Conservation (phyloP, 106 monocot species). For the Allium sativum region DNA sequence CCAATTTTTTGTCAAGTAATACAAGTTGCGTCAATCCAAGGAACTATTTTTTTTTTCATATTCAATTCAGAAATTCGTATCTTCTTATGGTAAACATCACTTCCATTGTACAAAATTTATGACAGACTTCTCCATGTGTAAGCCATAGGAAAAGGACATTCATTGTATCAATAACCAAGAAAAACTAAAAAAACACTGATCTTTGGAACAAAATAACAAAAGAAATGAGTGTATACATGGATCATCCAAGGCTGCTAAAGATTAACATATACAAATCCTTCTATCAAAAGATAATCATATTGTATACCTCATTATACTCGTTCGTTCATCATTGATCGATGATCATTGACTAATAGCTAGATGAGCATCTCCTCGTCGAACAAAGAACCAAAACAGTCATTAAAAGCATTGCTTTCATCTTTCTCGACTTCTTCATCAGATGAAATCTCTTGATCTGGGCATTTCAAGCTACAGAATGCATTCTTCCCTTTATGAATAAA, state of each 20-base stretch:
- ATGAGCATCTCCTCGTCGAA: conserved; percentile 31
- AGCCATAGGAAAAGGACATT: too few species aligned
- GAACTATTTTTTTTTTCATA: too few species aligned
- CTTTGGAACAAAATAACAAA: conserved; percentile 13
- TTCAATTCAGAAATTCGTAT: too few species aligned
- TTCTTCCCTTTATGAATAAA: conserved; percentile 76
- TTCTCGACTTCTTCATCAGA: conserved; percentile 45
- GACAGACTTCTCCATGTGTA: too few species aligned
- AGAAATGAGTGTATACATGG: conserved; percentile 21
- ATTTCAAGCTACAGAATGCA: conserved; percentile 59
- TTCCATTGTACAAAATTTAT: too few species aligned
- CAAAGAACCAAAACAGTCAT: conserved; percentile 6
- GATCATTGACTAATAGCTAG: conserved; percentile 9
- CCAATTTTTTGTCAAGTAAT: too few species aligned
- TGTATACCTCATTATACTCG: conserved; percentile 7
- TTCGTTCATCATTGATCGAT: conserved; percentile 8
- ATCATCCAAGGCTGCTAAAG: conserved; percentile 32
- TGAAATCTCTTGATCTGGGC: conserved; percentile 53
- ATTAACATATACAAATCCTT: conserved; percentile 24
- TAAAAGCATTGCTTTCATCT: conserved; percentile 1
- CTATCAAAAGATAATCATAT: conserved; percentile 11
- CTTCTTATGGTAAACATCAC: too few species aligned
- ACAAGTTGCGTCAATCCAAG: too few species aligned
- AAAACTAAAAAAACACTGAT: too few species aligned
- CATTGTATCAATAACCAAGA: too few species aligned